phyloP scores from a whole-genome alignment of 2,329 filamentous ascomycete species.

The Thielaviopsis punctulata region DNA sequence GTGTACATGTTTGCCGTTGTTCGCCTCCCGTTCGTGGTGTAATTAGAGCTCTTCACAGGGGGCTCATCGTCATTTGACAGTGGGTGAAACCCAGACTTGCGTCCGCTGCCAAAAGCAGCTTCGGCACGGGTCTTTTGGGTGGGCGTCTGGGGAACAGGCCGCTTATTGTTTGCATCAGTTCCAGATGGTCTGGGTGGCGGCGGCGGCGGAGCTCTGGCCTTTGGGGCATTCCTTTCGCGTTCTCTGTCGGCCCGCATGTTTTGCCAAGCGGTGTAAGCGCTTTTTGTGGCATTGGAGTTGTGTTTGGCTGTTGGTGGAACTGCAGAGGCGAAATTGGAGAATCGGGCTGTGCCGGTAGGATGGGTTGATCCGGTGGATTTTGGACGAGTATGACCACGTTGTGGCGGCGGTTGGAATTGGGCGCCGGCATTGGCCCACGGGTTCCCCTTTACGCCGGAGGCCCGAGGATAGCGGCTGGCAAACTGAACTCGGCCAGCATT shows the following conservation, averaged over 20 bases:
- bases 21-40: conserved; percentile 23
- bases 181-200: conserved; percentile 17
- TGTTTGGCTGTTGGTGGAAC: conserved; percentile 28
- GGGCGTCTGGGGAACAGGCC: conserved; percentile 31
- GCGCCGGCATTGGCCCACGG: conserved; percentile 34
- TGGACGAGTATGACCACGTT: conserved; percentile 19
- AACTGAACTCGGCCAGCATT: conserved; percentile 23
- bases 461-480: conserved; percentile 24
- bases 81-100: conserved; percentile 31
- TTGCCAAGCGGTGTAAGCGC: conserved; percentile 26
- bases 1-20: conserved; percentile 4
- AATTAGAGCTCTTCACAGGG: conserved; percentile 31
- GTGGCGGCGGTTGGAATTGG: conserved; percentile 34
- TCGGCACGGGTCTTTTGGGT: conserved; percentile 36
- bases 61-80: conserved; percentile 37
- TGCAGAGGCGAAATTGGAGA: conserved; percentile 22
- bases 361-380: neutral
- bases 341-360: conserved; percentile 14
- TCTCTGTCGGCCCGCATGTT: conserved; percentile 21
- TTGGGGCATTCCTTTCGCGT: conserved; percentile 8
- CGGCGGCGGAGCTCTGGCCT: conserved; percentile 16
- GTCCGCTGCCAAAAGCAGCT: conserved; percentile 32
- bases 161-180: conserved; percentile 19
- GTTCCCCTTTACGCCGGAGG: conserved; percentile 40
- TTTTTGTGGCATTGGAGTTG: conserved; percentile 22